Evolutionary conservation across 257 asterid genomes (phyloP).

Genomic region (Osmanthus fragrans): DNA sequence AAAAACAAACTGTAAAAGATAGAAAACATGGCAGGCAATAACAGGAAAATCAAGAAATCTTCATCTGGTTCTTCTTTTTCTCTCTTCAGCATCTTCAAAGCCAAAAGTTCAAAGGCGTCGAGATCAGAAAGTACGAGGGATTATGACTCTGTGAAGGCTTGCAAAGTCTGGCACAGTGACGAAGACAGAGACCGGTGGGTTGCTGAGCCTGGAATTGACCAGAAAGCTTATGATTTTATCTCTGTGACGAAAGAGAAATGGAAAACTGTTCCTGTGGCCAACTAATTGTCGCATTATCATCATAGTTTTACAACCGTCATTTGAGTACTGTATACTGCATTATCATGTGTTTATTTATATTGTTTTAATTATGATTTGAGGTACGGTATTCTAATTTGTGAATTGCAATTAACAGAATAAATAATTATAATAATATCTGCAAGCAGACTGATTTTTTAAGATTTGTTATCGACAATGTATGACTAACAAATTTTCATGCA

Average conservation of each 20-base stretch:
- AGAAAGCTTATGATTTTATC: conserved; percentile 38
- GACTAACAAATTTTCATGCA: too few species aligned
- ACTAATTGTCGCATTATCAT: background rate
- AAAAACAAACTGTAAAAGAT: too few species aligned
- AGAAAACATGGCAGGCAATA: conserved; percentile 33
- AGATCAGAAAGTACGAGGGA: conserved; percentile 18
- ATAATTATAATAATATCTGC: background rate
- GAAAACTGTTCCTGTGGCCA: conserved; percentile 4
- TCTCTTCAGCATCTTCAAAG: conserved; percentile 35
- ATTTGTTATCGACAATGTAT: too few species aligned
- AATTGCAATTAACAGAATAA: background rate
- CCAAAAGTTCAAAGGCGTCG: conserved; percentile 19
- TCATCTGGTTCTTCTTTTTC: conserved; percentile 29
- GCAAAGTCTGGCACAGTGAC: conserved; percentile 49
- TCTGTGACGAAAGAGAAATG: conserved; percentile 29
- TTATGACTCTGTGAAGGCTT: conserved; percentile 40
- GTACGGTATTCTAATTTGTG: background rate
- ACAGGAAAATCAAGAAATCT: conserved; percentile 27
- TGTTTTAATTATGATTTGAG: background rate
- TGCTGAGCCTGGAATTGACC: conserved; percentile 50
- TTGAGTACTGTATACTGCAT: background rate
- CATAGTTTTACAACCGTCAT: background rate
- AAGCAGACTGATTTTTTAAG: too few species aligned
- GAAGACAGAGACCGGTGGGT: conserved; percentile 56
- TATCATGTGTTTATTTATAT: background rate